A percentile compares a stretch with the other conserved stretches of the same genome.
phyloP scores from a whole-genome alignment of 2,329 filamentous ascomycete genomes.

The Chaetomium sp. region DNA sequence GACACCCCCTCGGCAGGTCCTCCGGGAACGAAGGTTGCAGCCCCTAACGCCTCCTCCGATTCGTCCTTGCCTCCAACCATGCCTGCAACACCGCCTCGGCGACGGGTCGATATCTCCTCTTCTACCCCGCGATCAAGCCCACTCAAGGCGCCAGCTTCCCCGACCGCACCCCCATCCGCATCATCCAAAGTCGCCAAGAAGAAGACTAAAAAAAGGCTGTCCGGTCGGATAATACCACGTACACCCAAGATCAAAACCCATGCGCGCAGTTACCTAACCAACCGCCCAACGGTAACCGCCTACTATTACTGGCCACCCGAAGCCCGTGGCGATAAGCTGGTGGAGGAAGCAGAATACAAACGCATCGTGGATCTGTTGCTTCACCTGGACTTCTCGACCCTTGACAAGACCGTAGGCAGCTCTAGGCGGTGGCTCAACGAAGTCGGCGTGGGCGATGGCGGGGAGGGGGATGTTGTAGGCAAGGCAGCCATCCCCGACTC shows the following conservation, averaged over 20 bases:
- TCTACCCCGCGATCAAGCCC: slow-evolving; percentile 36
- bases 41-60: slow-evolving; percentile 39
- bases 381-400: slow-evolving; percentile 70
- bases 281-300: slow-evolving; percentile 55
- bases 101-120: slow-evolving; percentile 28
- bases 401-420: slow-evolving; percentile 63
- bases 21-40: slow-evolving; percentile 31
- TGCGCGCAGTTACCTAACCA: slow-evolving; percentile 52
- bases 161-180: slow-evolving; percentile 23
- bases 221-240: slow-evolving; percentile 64
- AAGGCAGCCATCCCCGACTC: slow-evolving; percentile 26
- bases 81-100: slow-evolving; percentile 41
- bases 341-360: slow-evolving; percentile 66
- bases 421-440: slow-evolving; percentile 72
- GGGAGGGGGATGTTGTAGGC: slow-evolving; percentile 57
- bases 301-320: slow-evolving; percentile 68
- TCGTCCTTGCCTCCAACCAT: slow-evolving; percentile 24
- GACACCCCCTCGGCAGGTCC: background rate
- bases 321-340: slow-evolving; percentile 64
- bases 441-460: slow-evolving; percentile 56
- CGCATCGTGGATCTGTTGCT: slow-evolving; percentile 70
- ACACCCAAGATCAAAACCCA: slow-evolving; percentile 66
- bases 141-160: slow-evolving; percentile 25
- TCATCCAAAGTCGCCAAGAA: slow-evolving; percentile 40
- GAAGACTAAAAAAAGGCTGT: slow-evolving; percentile 48